Base-by-base conservation (phyloP, 495 filamentous ascomycete species). In the Cudoniella acicularis region DNA sequence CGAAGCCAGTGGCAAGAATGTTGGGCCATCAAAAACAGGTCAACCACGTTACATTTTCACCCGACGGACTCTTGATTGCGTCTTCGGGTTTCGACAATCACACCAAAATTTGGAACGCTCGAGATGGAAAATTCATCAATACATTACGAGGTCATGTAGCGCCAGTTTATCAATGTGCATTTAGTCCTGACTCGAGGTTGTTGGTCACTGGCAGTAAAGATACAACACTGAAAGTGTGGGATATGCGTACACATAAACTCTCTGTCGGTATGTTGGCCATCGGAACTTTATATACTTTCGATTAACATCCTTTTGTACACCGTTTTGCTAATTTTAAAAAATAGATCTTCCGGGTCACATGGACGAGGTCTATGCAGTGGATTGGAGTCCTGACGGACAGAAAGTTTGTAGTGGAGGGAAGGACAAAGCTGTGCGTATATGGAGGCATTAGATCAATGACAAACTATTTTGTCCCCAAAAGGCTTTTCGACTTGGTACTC, bases 1-100 rank as follows among this genome's bases (percentile, higher is more conserved):
- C 75, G 17, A 97, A 97, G 69, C 92, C 93, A 4, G 72, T 98
- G 10, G 86, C 90, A n/a, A 81, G 94, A 25, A 79, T 99, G 52
- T 71, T 92, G 22, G 95, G 95, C 10, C 95, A 99, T 69, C 92
- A 96, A 68, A 98, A 97, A 70, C 89, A 90, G 65, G 90, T 99
- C 57, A 98, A 97, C 73, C 87, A 97, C 69, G 91, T 97, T 16
- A 88, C 87, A 6, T 97, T 98, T 76, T 96, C 91, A 0, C 90
- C 92, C 0, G 90, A 96, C 64, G 92, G 90, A 57, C 77, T 82
- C 1, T 77, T 90, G 52, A 94, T 99, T 64, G 95, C 95, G 0
- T 92, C 87, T 6, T 86, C 89, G 17, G 85, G 84, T 25, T 99
- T 92, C 73, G 95, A 99, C 71, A 98, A 98, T 71, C 87, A 89